These are phyloP conservation scores for Aspergillus baeticus DNA, from an alignment of 495 filamentous ascomycete genomes.

Conservation along the genomic window DNA sequence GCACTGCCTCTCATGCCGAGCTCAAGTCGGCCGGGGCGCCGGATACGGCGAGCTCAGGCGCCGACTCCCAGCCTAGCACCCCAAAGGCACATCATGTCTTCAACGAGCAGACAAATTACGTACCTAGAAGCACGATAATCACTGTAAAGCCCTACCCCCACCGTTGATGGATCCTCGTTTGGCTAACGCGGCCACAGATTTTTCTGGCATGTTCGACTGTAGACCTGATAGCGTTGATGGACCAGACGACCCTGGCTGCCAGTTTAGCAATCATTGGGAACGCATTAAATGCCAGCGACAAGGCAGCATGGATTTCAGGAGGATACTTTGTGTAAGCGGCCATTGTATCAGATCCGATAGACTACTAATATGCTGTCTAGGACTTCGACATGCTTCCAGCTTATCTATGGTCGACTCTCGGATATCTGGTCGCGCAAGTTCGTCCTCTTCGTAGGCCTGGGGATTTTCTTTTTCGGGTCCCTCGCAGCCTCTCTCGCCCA, in stretches of 20 bases:
- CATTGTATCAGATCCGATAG: neutral
- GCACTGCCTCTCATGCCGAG: neutral
- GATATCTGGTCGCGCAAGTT: conserved; percentile 59
- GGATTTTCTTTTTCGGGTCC: conserved; percentile 54
- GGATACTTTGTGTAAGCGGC: conserved; percentile 50
- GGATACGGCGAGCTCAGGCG: neutral
- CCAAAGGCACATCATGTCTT: conserved; percentile 30
- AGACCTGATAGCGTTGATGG: conserved; percentile 53
- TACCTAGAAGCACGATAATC: conserved; percentile 49
- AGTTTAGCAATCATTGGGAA: conserved; percentile 52
- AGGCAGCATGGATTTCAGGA: conserved; percentile 54
- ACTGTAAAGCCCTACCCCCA: conserved; percentile 28
- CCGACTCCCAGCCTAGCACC: conserved; percentile 2
- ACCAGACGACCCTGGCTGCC: conserved; percentile 53
- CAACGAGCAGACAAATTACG: conserved; percentile 57
- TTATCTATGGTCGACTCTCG: conserved; percentile 54
- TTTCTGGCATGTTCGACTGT: conserved; percentile 57
- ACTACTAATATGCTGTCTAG: conserved; percentile 13
- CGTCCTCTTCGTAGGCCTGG: conserved; percentile 49
- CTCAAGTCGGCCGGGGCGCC: neutral
- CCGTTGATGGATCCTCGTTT: neutral
- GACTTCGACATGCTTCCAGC: conserved; percentile 57
- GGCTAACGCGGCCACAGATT: conserved; percentile 34
- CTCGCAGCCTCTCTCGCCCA: conserved; percentile 52
- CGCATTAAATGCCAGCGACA: conserved; percentile 44